A percentile compares a stretch with the other conserved stretches of the same genome.
Conservation (phyloP, 192 early-diverging fungal species). For the Bifiguratus adelaidae region DNA sequence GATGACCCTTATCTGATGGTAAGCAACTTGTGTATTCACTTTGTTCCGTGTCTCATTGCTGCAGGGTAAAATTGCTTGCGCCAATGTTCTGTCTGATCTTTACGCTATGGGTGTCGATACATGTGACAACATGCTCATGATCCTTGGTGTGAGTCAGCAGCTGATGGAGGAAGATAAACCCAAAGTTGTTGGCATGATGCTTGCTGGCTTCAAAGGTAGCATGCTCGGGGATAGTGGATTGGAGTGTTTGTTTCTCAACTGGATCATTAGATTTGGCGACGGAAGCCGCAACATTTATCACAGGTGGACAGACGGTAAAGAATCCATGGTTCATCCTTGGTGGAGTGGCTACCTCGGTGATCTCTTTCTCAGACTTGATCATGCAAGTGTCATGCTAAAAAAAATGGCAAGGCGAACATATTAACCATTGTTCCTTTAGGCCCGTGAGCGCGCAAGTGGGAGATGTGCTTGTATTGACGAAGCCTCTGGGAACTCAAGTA, state of each 20-base stretch:
- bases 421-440: not conserved
- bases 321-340: slow-evolving; percentile 1
- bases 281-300: not conserved
- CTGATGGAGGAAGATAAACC: not conserved
- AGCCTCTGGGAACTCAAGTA: not conserved
- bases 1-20: slow-evolving; percentile 2
- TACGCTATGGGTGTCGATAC: not conserved
- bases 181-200: not conserved
- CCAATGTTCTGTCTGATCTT: not conserved
- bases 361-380: not conserved
- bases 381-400: not conserved
- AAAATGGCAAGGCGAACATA: not conserved
- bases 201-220: not conserved
- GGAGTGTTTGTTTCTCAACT: not conserved
- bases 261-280: not conserved
- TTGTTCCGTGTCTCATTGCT: not conserved
- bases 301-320: not conserved
- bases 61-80: not conserved
- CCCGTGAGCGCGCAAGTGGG: not conserved
- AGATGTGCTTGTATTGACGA: not conserved
- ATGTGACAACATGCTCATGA: not conserved
- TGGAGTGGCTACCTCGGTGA: not conserved
- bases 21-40: not conserved
- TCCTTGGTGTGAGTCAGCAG: not conserved
- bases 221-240: not conserved